A percentile compares a stretch with the other conserved stretches of the same genome.
Evolutionary conservation across 1,139 yeast species (phyloP).

Genomic region (Candida buenavistaensis): DNA sequence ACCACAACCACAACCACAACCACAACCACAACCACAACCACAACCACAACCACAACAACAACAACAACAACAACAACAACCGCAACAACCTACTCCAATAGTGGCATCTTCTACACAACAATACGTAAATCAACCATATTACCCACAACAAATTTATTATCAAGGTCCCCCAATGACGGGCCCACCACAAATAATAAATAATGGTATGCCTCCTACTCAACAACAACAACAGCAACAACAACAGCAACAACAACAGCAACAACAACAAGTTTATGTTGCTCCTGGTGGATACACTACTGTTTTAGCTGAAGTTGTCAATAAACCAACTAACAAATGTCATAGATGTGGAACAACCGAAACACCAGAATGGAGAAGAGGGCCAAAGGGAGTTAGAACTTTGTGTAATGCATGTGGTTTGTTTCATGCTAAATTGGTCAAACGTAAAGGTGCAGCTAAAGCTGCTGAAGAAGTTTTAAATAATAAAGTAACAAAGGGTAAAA

Average conservation of each 20-base stretch:
- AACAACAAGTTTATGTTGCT: slow-evolving; percentile 1
- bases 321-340: slow-evolving; percentile 38
- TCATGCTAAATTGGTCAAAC: slow-evolving; percentile 71
- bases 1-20: slow-evolving; percentile 5
- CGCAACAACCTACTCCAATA: slow-evolving; percentile 6
- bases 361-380: slow-evolving; percentile 93
- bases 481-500: slow-evolving; percentile 48
- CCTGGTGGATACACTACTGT: background rate
- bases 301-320: slow-evolving; percentile 37
- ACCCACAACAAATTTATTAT: slow-evolving; percentile 16
- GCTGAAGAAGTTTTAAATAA: slow-evolving; percentile 48
- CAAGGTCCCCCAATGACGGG: slow-evolving; percentile 7
- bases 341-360: slow-evolving; percentile 78
- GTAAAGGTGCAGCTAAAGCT: slow-evolving; percentile 66
- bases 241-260: background rate
- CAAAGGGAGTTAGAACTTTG: slow-evolving; percentile 78
- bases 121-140: slow-evolving; percentile 11
- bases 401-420: slow-evolving; percentile 91
- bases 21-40: slow-evolving; percentile 2
- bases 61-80: slow-evolving; percentile 17
- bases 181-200: slow-evolving; percentile 2
- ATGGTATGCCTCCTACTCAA: slow-evolving; percentile 2
- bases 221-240: background rate
- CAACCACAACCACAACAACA: slow-evolving; percentile 10
- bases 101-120: slow-evolving; percentile 7